Base-by-base conservation (phyloP, 2,329 filamentous ascomycete species). In the Sarocladium kiliense region DNA sequence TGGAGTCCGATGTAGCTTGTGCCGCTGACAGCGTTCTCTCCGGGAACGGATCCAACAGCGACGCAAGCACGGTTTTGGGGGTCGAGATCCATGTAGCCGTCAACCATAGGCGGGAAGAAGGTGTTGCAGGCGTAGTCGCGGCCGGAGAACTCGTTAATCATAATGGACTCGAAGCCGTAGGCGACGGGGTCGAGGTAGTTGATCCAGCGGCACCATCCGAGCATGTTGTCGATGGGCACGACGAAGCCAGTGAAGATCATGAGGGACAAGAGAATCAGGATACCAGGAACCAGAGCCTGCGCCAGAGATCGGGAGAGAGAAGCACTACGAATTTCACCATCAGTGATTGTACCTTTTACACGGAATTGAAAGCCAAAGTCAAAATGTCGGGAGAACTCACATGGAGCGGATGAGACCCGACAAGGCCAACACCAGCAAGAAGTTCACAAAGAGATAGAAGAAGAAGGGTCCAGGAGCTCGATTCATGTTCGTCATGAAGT, bases 191-290 rank as follows among this genome's bases (percentile, higher is more conserved):
- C 79, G 44, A 87, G 68, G 59, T 85, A 87, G 57, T 81, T 83
- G 59, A 88, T 85, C 86, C 86, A 89, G 26, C 82, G 73, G 47
- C 81, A 81, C 84, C 85, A 89, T 0, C 77, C 81, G 18, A 82
- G 74, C 82, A 84, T 88, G 65, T 69, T 66, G 16, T 67, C 62
- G 2, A 63, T 59, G 0, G 68, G 67, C 16, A 77, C 71, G 21
- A 71, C 66, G 58, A 85, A 81, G 56, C 78, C 81, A 2, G 81
- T 81, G 62, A 68, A 72, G 39, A 70, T 62, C 36, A 70, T 62
- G 1, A 71, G 57, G 14, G 64, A 65, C 6, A 68, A 61, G n/a
- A 65, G 63, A 16, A 77, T 60, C 10, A 77, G 60, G 1, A 72
- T 70, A 0, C 72, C 68, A 0, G 71, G 72, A 14, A 71, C 72